Evolutionary conservation across 1,284 basidiomycete genomes (phyloP), one percentile per base, ranked within the genome.

Genomic region (Moesziomyces sp.): DNA sequence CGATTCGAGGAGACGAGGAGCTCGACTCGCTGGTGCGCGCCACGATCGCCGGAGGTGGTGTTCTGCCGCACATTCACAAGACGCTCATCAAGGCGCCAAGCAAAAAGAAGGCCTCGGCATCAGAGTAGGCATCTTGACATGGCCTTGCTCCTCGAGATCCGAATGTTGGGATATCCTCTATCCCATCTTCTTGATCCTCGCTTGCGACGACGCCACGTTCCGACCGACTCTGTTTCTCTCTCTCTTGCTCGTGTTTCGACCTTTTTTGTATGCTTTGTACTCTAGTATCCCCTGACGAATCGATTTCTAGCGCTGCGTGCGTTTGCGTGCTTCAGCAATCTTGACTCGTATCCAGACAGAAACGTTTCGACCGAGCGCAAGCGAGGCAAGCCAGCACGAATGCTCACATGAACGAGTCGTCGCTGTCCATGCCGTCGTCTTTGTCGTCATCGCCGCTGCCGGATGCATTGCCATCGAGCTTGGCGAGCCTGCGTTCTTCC

Each of bases 21-120:
- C 89, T 95, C 10, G 86, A 88, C 80, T 82, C 86, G 42, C 81
- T 88, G 58, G 86, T 88, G 68, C 84, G 86, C 57, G 87, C 87
- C 46, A 88, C 87, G 43, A 88, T 88, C 63, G 87, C 88, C 16
- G 92, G 93, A 67, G 91, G 92, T 87, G 94, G 94, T 88, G 94
- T 97, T 3, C 85, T 97, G 76, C 94, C 94, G 14, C 95, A 97
- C 87, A 97, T 97, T 83, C 94, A 97, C 89, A 96, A 96, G 90
- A 78, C 78, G 50, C 69, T 78, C 38, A 76, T 76, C 70, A 78
- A 78, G 63, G 62, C 74, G 49, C 63, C 66, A 24, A 71, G 58
- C 63, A 76, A 76, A 62, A 78, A 78, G 70, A 67, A 66, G 68
- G 76, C 66, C 18, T 57, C 55, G 68, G 74, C 66, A 19, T 53